Evolutionary conservation across 495 filamentous ascomycete genomes (phyloP).

Genomic region (Pyrenula aspistea): DNA sequence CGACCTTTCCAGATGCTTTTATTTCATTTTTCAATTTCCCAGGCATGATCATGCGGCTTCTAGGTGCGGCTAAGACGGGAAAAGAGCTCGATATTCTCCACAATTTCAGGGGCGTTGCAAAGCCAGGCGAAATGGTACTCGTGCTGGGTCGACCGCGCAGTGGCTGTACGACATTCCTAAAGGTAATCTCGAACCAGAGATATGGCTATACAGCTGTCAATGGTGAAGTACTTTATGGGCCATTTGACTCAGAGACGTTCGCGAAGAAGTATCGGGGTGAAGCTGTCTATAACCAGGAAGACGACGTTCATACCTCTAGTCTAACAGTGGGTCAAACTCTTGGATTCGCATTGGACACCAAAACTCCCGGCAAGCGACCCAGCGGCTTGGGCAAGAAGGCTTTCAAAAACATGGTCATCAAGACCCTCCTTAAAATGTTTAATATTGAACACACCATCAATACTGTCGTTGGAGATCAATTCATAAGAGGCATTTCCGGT

Average conservation of each 20-base stretch:
- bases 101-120: constrained; percentile 45
- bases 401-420: constrained; percentile 60
- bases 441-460: constrained; percentile 74
- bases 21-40: constrained; percentile 63
- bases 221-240: constrained; percentile 72
- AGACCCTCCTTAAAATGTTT: constrained; percentile 71
- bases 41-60: constrained; percentile 41
- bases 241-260: constrained; percentile 47
- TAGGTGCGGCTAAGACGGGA: constrained; percentile 48
- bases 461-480: constrained; percentile 71
- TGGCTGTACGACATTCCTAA: constrained; percentile 82
- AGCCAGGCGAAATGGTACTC: constrained; percentile 81
- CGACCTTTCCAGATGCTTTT: constrained; percentile 75
- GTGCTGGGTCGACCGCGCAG: constrained; percentile 79
- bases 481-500: constrained; percentile 74
- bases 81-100: constrained; percentile 49
- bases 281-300: constrained; percentile 77
- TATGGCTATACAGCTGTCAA: constrained; percentile 65
- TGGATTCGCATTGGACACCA: constrained; percentile 71
- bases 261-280: constrained; percentile 65
- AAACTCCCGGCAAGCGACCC: constrained; percentile 62
- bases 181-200: constrained; percentile 71
- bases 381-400: constrained; percentile 50
- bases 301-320: constrained; percentile 70
- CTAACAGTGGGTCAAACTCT: constrained; percentile 78